These are phyloP conservation scores for Candida namnaoensis DNA, from an alignment of 805 yeast genomes.

Conservation along the genomic window DNA sequence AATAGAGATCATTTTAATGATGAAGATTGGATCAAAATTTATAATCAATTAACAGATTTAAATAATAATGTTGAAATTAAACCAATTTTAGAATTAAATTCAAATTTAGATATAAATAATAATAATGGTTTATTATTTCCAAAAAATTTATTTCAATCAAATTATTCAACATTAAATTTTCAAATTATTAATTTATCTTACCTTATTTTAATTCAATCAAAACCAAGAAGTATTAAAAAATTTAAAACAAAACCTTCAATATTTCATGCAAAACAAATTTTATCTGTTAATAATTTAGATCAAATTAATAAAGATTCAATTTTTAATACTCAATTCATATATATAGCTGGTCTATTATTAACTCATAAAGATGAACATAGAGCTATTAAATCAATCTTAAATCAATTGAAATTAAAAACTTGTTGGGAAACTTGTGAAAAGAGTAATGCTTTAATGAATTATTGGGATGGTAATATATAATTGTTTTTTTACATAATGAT, in stretches of 20 bases:
- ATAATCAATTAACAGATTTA: too few relatives aligned
- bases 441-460: slow-evolving; percentile 13
- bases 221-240: slow-evolving; percentile 23
- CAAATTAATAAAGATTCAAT: slow-evolving; percentile 17
- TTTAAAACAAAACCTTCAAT: slow-evolving; percentile 12
- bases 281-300: slow-evolving; percentile 9
- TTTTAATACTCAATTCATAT: slow-evolving; percentile 10
- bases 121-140: slow-evolving; percentile 16
- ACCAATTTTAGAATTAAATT: too few relatives aligned
- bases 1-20: not conserved
- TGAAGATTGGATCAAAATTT: not conserved
- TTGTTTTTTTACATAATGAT: too few relatives aligned
- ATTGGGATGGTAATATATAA: slow-evolving; percentile 14
- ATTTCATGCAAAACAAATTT: slow-evolving; percentile 12
- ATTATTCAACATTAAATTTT: slow-evolving; percentile 22
- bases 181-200: slow-evolving; percentile 24
- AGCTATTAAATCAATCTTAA: slow-evolving; percentile 15
- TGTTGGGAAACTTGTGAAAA: slow-evolving; percentile 15
- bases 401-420: slow-evolving; percentile 8
- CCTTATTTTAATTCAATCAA: slow-evolving; percentile 25
- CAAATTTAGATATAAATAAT: too few relatives aligned
- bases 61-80: too few relatives aligned
- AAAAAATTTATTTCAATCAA: slow-evolving; percentile 18
- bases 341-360: slow-evolving; percentile 12
- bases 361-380: slow-evolving; percentile 17